Evolutionary conservation across 192 early-diverging fungal genomes (phyloP).

Genomic region (Martensiomyces pterosporus): DNA sequence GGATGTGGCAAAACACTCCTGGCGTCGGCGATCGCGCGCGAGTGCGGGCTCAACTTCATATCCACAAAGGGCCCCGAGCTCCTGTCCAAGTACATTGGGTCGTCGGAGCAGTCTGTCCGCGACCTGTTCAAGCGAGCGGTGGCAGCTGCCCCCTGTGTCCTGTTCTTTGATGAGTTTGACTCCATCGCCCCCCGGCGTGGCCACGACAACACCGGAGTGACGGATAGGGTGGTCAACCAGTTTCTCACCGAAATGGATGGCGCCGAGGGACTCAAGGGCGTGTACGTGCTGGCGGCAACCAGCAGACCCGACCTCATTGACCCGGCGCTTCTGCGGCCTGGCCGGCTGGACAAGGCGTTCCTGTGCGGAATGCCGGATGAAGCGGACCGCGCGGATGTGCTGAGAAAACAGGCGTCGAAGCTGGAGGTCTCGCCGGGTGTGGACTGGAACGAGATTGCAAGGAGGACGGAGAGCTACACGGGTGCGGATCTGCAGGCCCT

Average conservation of each 20-base stretch:
- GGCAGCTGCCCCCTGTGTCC: slow-evolving; percentile 88
- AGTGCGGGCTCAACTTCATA: slow-evolving; percentile 97
- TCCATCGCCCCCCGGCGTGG: slow-evolving; percentile 93
- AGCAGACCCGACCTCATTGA: slow-evolving; percentile 84
- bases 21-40: slow-evolving; percentile 91
- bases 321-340: slow-evolving; percentile 75
- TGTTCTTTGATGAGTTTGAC: slow-evolving; percentile 99
- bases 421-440: slow-evolving; percentile 60
- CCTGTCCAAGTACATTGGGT: slow-evolving; percentile 98
- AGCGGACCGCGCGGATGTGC: slow-evolving; percentile 77
- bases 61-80: slow-evolving; percentile 96
- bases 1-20: slow-evolving; percentile 99
- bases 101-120: slow-evolving; percentile 90
- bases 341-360: slow-evolving; percentile 78
- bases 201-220: slow-evolving; percentile 98
- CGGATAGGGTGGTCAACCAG: slow-evolving; percentile 98
- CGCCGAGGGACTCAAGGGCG: slow-evolving; percentile 91
- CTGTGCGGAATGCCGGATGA: slow-evolving; percentile 78
- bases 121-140: slow-evolving; percentile 93
- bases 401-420: slow-evolving; percentile 68
- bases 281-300: slow-evolving; percentile 93
- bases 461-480: slow-evolving; percentile 67
- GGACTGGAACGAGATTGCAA: slow-evolving; percentile 61
- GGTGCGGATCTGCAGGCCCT: slow-evolving; percentile 96
- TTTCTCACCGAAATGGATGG: slow-evolving; percentile 99